Base-by-base conservation (phyloP, 805 yeast species). In the Yarrowia alimentaria region DNA sequence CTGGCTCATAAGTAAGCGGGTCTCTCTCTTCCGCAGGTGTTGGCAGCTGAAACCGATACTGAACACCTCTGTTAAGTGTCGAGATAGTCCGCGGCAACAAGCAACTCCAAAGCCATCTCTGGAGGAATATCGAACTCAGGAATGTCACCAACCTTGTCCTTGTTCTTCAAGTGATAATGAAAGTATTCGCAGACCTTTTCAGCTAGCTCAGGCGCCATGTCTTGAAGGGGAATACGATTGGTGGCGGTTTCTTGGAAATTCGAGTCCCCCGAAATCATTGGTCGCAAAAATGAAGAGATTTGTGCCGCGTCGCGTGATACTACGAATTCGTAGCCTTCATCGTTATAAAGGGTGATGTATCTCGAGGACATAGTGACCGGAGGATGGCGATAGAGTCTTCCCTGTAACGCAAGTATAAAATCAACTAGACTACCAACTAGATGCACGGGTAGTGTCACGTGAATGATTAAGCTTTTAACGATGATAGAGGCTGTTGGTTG, bases 51-150 rank as follows among this genome's bases (percentile, higher is more conserved):
- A 22, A 22, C 25, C n/a, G n/a, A n/a, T 22, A 7, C 25, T 8
- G 25, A 7, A 7, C 7, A 10, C 10, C 33, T 18, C 33, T 29
- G 53, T 54, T 53, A 38, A 48, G 56, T 51, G 25, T 86, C 91
- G 59, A 88, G 68, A 63, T 79, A 91, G 63, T 93, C 99, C 1
- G 98, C 96, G 19, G 95, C 96, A 28, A 93, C 91, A 35, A 93
- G 67, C 57, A 91, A 69, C 63, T 93, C 98, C 55, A 91, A 70
- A 0, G 98, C 96, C 79, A 91, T 77, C 58, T 88, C 97, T 0
- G 97, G 90, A 1, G 98, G 96, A 2, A 93, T 79, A 28, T 85
- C 84, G 66, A 93, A 93, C 51, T 85, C 93, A 0, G 96, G 95
- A 6, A 85, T 78, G 43, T 78, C 81, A 30, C 50, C 22, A 4